Evolutionary conservation across 2,329 filamentous ascomycete species (phyloP).

Genomic region (Neurospora crassa): DNA sequence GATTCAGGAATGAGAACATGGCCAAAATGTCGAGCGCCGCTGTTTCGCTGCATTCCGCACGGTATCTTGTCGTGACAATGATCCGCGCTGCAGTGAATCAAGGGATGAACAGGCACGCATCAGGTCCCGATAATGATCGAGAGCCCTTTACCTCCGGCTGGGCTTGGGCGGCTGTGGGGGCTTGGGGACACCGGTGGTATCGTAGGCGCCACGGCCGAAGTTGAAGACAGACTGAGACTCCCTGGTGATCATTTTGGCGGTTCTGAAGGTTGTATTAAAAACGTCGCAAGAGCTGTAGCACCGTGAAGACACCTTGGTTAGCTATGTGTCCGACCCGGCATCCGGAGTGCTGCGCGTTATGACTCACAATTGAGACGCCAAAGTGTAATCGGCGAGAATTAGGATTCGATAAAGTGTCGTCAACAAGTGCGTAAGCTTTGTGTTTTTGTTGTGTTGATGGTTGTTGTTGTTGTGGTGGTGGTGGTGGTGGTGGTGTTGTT

Average conservation of each 20-base stretch:
- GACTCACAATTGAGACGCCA: neutral
- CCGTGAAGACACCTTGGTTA: neutral
- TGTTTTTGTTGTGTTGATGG: neutral
- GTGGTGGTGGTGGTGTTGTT: neutral
- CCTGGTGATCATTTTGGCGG: slow-evolving; percentile 23
- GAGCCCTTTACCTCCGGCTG: slow-evolving; percentile 17
- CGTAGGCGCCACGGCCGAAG: slow-evolving; percentile 28
- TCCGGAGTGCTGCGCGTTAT: neutral
- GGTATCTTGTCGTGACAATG: slow-evolving; percentile 5
- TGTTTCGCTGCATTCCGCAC: slow-evolving; percentile 1
- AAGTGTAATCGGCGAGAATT: neutral
- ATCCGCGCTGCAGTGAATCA: slow-evolving; percentile 11
- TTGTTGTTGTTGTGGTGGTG: neutral
- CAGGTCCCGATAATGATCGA: neutral
- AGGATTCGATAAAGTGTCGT: neutral
- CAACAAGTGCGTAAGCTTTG: neutral
- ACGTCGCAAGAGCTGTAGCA: neutral
- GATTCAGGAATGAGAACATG: neutral
- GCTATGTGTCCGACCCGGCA: neutral
- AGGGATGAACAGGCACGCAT: slow-evolving; percentile 9
- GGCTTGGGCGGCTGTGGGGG: slow-evolving; percentile 26
- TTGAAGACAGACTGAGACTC: slow-evolving; percentile 21
- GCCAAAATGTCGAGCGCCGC: slow-evolving; percentile 2
- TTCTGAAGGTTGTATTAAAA: neutral
- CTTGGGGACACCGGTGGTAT: slow-evolving; percentile 29